Evolutionary conservation across 257 asterid species (phyloP).

Genomic region (Salvia splendens): DNA sequence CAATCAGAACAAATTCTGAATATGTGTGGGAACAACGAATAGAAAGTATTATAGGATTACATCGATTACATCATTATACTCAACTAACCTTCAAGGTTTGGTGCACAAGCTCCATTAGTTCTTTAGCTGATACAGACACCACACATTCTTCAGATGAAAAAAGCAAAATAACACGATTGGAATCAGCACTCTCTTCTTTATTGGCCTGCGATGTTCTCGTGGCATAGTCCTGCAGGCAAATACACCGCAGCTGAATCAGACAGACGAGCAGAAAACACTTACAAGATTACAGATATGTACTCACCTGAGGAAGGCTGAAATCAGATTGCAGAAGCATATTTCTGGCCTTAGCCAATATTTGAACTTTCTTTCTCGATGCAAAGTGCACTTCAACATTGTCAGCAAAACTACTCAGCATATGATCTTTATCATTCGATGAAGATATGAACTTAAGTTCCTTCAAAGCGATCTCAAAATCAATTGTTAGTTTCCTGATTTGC

Average conservation of each 20-base stretch:
- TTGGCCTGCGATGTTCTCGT: constrained; percentile 39
- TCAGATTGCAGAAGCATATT: constrained; percentile 66
- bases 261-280: constrained; percentile 17
- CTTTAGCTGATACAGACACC: constrained; percentile 74
- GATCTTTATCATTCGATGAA: constrained; percentile 66
- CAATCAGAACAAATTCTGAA: background rate
- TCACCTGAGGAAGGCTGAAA: constrained; percentile 79
- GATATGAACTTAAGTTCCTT: constrained; percentile 75
- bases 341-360: constrained; percentile 88
- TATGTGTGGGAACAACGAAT: background rate
- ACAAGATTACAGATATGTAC: constrained; percentile 33
- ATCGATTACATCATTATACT: background rate
- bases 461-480: constrained; percentile 74
- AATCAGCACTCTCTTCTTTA: constrained; percentile 43
- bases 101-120: constrained; percentile 86
- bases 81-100: constrained; percentile 74
- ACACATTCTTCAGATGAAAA: constrained; percentile 83
- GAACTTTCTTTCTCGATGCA: constrained; percentile 83
- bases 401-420: constrained; percentile 75
- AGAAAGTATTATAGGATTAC: background rate
- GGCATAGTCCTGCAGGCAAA: constrained; percentile 47
- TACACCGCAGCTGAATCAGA: constrained; percentile 13
- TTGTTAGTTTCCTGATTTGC: constrained; percentile 68
- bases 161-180: constrained; percentile 56
- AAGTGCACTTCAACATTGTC: constrained; percentile 94